Evolutionary conservation across 345 rosid genomes (phyloP).

Genomic region (Psidium guajava): DNA sequence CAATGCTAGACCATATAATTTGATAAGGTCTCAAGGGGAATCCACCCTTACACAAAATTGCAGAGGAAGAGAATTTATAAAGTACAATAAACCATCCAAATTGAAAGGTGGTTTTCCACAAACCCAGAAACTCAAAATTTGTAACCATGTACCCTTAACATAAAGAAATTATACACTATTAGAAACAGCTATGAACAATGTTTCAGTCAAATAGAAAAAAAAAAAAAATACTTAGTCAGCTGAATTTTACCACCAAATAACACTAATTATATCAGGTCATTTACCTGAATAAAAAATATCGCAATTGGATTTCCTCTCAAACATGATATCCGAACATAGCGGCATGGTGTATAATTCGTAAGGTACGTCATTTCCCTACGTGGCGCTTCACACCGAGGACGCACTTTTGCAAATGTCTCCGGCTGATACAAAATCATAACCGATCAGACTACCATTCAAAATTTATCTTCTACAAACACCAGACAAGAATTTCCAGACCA

Average conservation of each 20-base stretch:
- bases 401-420: slow-evolving; percentile 68
- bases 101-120: not conserved
- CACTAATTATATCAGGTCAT: not conserved
- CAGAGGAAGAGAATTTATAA: not conserved
- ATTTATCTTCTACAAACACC: not conserved
- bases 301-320: slow-evolving; percentile 85
- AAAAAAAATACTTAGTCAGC: not conserved
- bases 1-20: not conserved
- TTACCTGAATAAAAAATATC: slow-evolving; percentile 77
- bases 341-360: slow-evolving; percentile 69
- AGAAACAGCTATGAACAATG: not conserved
- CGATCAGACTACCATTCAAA: not conserved
- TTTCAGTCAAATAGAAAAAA: not conserved
- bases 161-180: not conserved
- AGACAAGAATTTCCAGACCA: not conserved
- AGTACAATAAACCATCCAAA: not conserved
- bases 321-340: slow-evolving; percentile 75
- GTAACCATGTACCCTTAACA: not conserved
- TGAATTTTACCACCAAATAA: not conserved
- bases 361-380: slow-evolving; percentile 80
- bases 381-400: slow-evolving; percentile 89
- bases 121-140: not conserved
- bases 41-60: not conserved
- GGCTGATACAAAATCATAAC: slow-evolving; percentile 37
- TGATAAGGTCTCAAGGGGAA: not conserved